Percentiles rank a stretch among this genome's conserved stretches.
These are phyloP conservation scores for Colletotrichum shisoi DNA, from an alignment of 2,329 filamentous ascomycete species.

Conservation along the genomic window DNA sequence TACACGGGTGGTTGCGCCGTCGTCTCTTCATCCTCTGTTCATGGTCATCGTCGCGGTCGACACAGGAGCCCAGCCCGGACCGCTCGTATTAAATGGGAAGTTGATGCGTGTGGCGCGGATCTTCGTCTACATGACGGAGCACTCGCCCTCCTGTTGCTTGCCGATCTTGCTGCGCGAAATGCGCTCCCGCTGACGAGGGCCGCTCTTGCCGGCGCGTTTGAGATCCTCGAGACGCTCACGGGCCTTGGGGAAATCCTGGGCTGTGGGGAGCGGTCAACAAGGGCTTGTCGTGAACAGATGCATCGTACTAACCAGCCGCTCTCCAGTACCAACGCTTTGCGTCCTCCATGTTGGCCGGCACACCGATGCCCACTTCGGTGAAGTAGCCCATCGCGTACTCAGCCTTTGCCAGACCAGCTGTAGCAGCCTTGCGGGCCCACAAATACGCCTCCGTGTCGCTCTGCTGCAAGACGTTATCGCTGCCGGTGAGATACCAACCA, in stretches of 20 bases:
- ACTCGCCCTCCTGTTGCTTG: slow-evolving; percentile 88
- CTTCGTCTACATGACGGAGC: slow-evolving; percentile 74
- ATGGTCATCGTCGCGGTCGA: slow-evolving; percentile 27
- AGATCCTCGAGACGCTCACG: slow-evolving; percentile 91
- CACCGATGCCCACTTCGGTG: slow-evolving; percentile 92
- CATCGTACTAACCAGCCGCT: slow-evolving; percentile 80
- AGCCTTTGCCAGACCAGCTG: slow-evolving; percentile 86
- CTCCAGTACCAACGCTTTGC: slow-evolving; percentile 98
- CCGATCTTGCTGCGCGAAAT: slow-evolving; percentile 83
- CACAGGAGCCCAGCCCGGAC: slow-evolving; percentile 29
- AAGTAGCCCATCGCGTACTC: slow-evolving; percentile 99
- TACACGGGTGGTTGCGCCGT: slow-evolving; percentile 17
- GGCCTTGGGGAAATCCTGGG: slow-evolving; percentile 93
- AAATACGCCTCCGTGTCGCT: slow-evolving; percentile 96
- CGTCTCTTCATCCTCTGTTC: slow-evolving; percentile 18
- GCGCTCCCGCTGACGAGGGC: slow-evolving; percentile 76
- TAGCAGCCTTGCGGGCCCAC: slow-evolving; percentile 93
- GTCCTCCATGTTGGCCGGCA: slow-evolving; percentile 85
- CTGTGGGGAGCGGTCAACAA: slow-evolving; percentile 58
- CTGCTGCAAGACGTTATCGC: slow-evolving; percentile 85
- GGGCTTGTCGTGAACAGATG: background rate
- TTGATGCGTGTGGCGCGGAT: background rate
- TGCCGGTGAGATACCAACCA: slow-evolving; percentile 95
- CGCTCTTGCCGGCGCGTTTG: slow-evolving; percentile 73
- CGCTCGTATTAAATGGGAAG: slow-evolving; percentile 18